These are phyloP conservation scores for Saraca asoca DNA, from an alignment of 331 rosid species.

Conservation along the genomic window DNA sequence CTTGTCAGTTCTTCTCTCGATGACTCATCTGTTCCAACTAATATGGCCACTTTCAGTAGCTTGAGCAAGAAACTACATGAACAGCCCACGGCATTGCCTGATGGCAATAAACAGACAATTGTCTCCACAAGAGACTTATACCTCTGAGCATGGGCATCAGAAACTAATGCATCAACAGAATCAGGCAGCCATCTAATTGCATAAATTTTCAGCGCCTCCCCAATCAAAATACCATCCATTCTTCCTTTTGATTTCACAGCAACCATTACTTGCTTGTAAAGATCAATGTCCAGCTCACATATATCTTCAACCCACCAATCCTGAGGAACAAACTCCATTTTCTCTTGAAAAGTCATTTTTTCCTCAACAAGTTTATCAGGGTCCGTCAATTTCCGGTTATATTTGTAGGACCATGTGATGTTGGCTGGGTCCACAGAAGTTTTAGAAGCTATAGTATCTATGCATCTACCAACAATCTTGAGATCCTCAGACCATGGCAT, in stretches of 20 bases:
- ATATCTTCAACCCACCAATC: constrained; percentile 99
- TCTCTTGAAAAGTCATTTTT: constrained; percentile 46
- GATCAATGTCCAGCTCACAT: constrained; percentile 92
- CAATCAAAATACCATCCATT: constrained; percentile 87
- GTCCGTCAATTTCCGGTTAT: constrained; percentile 70
- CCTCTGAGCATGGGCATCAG: constrained; percentile 68
- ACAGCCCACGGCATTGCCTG: constrained; percentile 63
- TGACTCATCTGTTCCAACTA: constrained; percentile 70
- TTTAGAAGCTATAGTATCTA: constrained; percentile 92
- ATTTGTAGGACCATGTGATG: constrained; percentile 91
- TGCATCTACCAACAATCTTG: constrained; percentile 86
- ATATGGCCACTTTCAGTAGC: constrained; percentile 74
- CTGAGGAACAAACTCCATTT: constrained; percentile 63
- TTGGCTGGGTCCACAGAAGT: constrained; percentile 76
- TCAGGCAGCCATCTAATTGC: constrained; percentile 91
- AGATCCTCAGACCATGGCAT: constrained; percentile 93
- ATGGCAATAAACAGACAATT: constrained; percentile 76
- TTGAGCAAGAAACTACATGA: constrained; percentile 84
- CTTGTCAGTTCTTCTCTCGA: constrained; percentile 62
- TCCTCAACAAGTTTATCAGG: constrained; percentile 62
- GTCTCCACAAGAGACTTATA: constrained; percentile 84
- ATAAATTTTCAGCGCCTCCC: constrained; percentile 87
- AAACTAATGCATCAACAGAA: constrained; percentile 78
- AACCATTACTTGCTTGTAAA: constrained; percentile 76
- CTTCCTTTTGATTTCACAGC: constrained; percentile 88